Conservation (phyloP, 2,329 filamentous ascomycete genomes). For the Arthrinium phaeospermum region DNA sequence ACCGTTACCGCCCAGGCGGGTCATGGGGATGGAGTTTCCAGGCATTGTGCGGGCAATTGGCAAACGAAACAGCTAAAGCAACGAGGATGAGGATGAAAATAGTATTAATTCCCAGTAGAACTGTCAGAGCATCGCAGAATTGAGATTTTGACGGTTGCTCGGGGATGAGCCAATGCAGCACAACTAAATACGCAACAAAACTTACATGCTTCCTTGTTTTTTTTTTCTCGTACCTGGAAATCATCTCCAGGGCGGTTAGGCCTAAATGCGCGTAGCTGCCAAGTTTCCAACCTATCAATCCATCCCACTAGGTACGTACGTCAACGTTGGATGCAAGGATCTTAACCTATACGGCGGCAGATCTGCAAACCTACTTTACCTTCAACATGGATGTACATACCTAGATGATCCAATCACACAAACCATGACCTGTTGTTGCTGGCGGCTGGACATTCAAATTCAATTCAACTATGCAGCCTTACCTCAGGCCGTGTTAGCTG, state of each 20-base stretch:
- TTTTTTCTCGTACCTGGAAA: background rate
- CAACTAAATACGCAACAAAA: background rate
- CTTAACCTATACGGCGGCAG: background rate
- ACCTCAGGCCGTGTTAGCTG: background rate
- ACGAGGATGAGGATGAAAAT: background rate
- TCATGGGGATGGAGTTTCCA: constrained; percentile 30
- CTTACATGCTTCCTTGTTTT: constrained; percentile 5
- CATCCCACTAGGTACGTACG: background rate
- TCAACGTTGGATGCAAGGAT: background rate
- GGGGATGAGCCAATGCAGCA: background rate
- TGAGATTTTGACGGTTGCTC: background rate
- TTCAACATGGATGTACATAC: background rate
- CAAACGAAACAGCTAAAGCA: constrained; percentile 7
- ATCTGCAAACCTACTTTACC: constrained; percentile 1
- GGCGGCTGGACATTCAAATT: background rate
- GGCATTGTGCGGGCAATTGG: constrained; percentile 6
- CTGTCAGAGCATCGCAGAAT: background rate
- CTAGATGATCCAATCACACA: background rate
- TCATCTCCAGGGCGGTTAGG: background rate
- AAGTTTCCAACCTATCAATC: constrained; percentile 6
- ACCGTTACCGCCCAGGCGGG: constrained; percentile 33
- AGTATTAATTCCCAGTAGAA: background rate
- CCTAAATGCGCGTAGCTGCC: background rate
- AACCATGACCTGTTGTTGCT: background rate
- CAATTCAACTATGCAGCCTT: background rate